These are phyloP conservation scores for Colletotrichum neosansevieriae DNA, from an alignment of 2,329 filamentous ascomycete species.

Conservation along the genomic window DNA sequence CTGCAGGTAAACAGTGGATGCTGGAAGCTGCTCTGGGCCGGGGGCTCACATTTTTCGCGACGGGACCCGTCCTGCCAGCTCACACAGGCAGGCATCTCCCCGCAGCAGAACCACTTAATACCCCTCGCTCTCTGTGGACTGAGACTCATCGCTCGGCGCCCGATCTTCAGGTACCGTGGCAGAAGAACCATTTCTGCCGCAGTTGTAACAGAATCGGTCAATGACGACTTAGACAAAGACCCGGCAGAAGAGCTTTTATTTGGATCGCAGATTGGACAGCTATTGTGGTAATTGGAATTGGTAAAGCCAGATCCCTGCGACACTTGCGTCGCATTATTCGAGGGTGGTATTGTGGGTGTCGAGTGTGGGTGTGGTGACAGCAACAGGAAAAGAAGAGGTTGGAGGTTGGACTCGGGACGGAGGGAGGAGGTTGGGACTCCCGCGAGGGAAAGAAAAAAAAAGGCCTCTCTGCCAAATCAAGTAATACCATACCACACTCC, in stretches of 20 bases:
- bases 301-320: conserved; percentile 36
- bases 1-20: conserved; percentile 40
- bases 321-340: conserved; percentile 22
- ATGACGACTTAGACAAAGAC: conserved; percentile 7
- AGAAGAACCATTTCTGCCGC: neutral
- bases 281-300: conserved; percentile 8
- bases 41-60: conserved; percentile 3
- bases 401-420: conserved; percentile 37
- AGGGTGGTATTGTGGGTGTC: conserved; percentile 38
- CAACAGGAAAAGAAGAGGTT: conserved; percentile 37
- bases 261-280: conserved; percentile 16
- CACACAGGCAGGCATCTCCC: conserved; percentile 40
- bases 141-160: conserved; percentile 23
- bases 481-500: conserved; percentile 30
- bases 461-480: conserved; percentile 31
- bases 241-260: conserved; percentile 4
- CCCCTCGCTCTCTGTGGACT: conserved; percentile 21
- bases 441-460: conserved; percentile 18
- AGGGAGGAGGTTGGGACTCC: conserved; percentile 39
- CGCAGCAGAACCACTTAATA: conserved; percentile 29
- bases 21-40: conserved; percentile 25
- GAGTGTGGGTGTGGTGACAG: conserved; percentile 38
- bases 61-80: conserved; percentile 33
- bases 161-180: conserved; percentile 37
- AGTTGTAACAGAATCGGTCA: conserved; percentile 21